Evolutionary conservation across 202 grass and related monocot genomes (phyloP).

Genomic region (Carex sylvatica): DNA sequence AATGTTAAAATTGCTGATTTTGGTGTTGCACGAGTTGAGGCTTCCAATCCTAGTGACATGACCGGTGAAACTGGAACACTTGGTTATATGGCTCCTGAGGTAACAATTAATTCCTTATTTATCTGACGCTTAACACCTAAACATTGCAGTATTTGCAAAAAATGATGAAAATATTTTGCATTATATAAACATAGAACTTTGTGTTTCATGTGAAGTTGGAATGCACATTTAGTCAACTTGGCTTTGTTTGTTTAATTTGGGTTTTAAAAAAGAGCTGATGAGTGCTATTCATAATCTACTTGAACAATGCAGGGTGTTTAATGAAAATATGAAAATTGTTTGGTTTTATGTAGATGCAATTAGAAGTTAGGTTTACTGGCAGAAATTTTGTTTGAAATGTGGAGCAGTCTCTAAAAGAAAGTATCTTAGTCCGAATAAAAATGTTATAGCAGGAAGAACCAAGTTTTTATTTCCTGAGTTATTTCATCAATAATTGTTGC

Average conservation of each 20-base stretch:
- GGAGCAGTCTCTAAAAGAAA: neutral
- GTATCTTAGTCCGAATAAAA: neutral
- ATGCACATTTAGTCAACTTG: neutral
- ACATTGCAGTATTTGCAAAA: neutral
- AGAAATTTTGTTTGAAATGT: neutral
- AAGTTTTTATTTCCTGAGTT: neutral
- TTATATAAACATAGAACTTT: neutral
- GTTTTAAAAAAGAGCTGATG: neutral
- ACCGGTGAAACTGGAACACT: conserved; percentile 98
- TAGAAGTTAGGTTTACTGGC: neutral
- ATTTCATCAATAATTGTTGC: neutral
- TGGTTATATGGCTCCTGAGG: conserved; percentile 99
- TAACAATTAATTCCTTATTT: conserved; percentile 27
- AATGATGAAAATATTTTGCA: neutral
- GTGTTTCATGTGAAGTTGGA: neutral
- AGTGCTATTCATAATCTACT: neutral
- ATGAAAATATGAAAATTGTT: neutral
- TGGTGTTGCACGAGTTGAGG: conserved; percentile 97
- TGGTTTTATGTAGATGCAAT: neutral
- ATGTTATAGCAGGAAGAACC: neutral
- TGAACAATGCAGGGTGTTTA: neutral
- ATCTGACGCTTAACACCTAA: neutral
- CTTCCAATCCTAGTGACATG: conserved; percentile 99
- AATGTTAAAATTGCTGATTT: conserved; percentile 98
- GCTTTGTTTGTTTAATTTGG: neutral